These are phyloP conservation scores for Suillus fuscotomentosus DNA, from an alignment of 768 basidiomycete species.

Conservation along the genomic window DNA sequence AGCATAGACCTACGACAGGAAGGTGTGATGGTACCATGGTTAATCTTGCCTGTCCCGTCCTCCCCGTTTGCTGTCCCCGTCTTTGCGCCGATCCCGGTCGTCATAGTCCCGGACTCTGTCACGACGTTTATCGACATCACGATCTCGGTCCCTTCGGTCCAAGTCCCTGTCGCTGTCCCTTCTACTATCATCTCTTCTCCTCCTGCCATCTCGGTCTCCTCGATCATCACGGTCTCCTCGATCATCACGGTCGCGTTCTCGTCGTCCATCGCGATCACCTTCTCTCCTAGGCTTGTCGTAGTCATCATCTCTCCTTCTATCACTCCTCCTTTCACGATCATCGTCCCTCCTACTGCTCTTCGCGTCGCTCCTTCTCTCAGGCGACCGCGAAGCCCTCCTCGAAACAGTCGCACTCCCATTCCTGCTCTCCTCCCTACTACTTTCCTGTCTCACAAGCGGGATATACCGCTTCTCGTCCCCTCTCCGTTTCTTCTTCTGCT, in stretches of 20 bases:
- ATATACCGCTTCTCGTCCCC: constrained; percentile 74
- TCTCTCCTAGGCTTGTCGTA: neutral
- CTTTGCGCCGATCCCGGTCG: constrained; percentile 12
- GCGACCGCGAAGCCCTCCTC: constrained; percentile 51
- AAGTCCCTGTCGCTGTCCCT: constrained; percentile 22
- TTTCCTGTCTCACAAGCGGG: constrained; percentile 76
- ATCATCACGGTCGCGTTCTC: constrained; percentile 33
- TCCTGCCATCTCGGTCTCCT: constrained; percentile 22
- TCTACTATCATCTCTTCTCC: constrained; percentile 26
- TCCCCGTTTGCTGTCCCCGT: constrained; percentile 12
- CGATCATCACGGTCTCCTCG: constrained; percentile 32
- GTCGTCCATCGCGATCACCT: constrained; percentile 24
- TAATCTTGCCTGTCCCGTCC: constrained; percentile 5
- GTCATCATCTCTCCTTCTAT: constrained; percentile 14
- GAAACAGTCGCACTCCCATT: constrained; percentile 44
- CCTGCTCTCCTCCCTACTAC: constrained; percentile 34
- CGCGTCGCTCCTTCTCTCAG: constrained; percentile 26
- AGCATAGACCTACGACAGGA: neutral
- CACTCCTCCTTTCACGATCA: constrained; percentile 16
- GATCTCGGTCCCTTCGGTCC: constrained; percentile 30
- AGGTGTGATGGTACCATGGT: neutral
- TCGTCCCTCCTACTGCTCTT: constrained; percentile 8
- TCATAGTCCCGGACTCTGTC: constrained; percentile 29
- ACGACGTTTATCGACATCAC: constrained; percentile 23
- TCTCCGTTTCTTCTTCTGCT: constrained; percentile 44